Evolutionary conservation across 202 grass and related monocot genomes (phyloP).

Genomic region (Bolboschoenoplectus hybrid): DNA sequence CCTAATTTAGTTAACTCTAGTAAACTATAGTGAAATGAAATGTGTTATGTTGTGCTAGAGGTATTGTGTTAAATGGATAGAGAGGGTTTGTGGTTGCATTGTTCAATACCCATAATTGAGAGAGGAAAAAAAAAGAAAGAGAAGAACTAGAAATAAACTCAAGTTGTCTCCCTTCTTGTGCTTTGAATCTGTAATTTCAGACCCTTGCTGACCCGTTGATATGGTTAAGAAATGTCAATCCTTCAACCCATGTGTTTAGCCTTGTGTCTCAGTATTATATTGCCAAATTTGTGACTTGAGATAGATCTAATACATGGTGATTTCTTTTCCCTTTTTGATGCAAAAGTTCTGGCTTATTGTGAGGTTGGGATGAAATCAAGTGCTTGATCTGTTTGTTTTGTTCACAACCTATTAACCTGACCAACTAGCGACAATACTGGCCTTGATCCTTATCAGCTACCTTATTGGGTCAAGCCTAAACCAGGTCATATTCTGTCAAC

Average conservation of each 20-base stretch:
- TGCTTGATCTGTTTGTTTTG: background rate
- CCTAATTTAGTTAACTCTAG: background rate
- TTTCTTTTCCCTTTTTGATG: background rate
- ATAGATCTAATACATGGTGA: background rate
- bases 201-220: background rate
- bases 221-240: background rate
- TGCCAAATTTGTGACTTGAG: background rate
- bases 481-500: background rate
- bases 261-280: background rate
- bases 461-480: background rate
- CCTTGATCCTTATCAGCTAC: background rate
- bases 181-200: slow-evolving; percentile 6
- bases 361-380: background rate
- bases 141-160: background rate
- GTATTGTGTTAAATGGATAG: background rate
- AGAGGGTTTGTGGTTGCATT: background rate
- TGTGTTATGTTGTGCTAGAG: background rate
- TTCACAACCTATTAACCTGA: background rate
- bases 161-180: background rate
- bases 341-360: background rate
- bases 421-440: background rate
- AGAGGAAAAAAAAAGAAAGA: background rate
- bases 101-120: background rate
- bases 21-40: background rate
- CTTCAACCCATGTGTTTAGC: background rate